Conservation (phyloP, 2,329 filamentous ascomycete species). For the Ophiostoma pallidulum region DNA sequence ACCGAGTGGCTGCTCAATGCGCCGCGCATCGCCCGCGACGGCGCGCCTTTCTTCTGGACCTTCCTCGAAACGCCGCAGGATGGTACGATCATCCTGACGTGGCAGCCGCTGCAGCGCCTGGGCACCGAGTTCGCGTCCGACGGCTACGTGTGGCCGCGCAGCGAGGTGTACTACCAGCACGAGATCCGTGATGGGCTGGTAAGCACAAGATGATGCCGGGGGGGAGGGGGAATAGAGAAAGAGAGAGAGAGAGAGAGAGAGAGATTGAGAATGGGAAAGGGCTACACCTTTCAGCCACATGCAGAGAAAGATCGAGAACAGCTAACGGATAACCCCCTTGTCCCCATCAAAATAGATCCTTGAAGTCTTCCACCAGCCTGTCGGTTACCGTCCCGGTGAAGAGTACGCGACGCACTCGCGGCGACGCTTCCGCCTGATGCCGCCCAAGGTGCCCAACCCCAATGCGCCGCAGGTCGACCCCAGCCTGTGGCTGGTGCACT, state of each 20-base stretch:
- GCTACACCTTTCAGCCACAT: too few relatives aligned
- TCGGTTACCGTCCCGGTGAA: constrained; percentile 67
- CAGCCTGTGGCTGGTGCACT: constrained; percentile 85
- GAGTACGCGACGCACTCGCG: constrained; percentile 66
- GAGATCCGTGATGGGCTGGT: constrained; percentile 56
- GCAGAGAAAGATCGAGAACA: neutral
- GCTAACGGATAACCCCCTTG: too few relatives aligned
- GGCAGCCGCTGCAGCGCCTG: constrained; percentile 70
- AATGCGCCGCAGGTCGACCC: constrained; percentile 63
- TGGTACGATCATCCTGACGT: constrained; percentile 74
- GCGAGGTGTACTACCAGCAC: constrained; percentile 67
- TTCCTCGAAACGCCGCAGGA: constrained; percentile 77
- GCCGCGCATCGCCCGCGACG: constrained; percentile 74
- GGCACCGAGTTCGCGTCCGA: constrained; percentile 75
- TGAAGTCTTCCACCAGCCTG: constrained; percentile 78
- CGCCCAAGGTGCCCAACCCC: constrained; percentile 58
- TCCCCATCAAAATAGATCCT: constrained; percentile 60
- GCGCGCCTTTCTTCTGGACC: constrained; percentile 85
- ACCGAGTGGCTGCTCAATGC: constrained; percentile 76
- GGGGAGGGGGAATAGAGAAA: neutral
- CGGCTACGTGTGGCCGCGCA: constrained; percentile 82
- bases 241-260: neutral
- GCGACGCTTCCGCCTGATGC: constrained; percentile 74
- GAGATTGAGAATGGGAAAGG: neutral
- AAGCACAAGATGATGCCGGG: constrained; percentile 22